Percentiles rank a stretch among this genome's conserved stretches.
These are phyloP conservation scores for Carex parvula DNA, from an alignment of 176 grass and related monocot species.

Conservation along the genomic window DNA sequence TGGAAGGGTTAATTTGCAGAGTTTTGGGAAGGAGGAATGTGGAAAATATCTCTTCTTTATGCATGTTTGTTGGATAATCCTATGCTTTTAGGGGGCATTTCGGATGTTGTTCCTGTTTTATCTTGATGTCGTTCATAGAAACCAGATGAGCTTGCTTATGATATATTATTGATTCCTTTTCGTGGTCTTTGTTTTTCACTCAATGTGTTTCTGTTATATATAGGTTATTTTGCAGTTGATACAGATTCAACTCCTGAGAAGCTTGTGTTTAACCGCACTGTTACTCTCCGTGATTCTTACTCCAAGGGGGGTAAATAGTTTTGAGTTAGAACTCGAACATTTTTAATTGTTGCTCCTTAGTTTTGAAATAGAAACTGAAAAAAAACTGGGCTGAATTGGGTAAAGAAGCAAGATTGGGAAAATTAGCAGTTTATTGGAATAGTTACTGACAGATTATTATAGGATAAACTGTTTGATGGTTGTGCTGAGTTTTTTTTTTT, in stretches of 20 bases:
- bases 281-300: constrained; percentile 84
- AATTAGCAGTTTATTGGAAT: background rate
- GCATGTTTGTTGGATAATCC: background rate
- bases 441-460: background rate
- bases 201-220: background rate
- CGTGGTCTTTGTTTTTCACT: background rate
- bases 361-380: background rate
- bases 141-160: background rate
- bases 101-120: background rate
- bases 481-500: background rate
- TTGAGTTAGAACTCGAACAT: background rate
- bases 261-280: constrained; percentile 84
- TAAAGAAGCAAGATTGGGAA: background rate
- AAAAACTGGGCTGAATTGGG: background rate
- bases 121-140: background rate
- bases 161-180: constrained; percentile 4
- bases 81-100: background rate
- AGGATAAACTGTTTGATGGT: background rate
- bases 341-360: constrained; percentile 4
- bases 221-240: constrained; percentile 91
- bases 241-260: constrained; percentile 47
- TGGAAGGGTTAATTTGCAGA: background rate
- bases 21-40: background rate
- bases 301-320: constrained; percentile 43
- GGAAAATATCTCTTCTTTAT: background rate